These are phyloP conservation scores for Ustilago bromivora DNA, from an alignment of 1,284 basidiomycete genomes.

Conservation along the genomic window DNA sequence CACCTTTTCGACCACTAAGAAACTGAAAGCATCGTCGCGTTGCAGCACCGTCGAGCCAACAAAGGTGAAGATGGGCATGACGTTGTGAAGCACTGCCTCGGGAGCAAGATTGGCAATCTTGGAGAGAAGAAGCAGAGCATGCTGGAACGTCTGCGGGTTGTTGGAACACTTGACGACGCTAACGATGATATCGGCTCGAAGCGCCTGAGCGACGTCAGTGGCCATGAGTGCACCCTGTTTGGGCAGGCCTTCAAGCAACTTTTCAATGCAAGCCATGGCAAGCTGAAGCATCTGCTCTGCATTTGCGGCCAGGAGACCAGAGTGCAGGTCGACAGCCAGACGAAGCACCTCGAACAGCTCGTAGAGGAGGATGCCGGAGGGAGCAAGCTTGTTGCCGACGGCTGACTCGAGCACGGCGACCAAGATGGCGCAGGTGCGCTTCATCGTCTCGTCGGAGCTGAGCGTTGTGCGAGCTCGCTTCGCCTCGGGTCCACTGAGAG, in stretches of 20 bases:
- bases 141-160: conserved; percentile 94
- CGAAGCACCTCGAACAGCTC: conserved; percentile 81
- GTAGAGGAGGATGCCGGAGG: conserved; percentile 79
- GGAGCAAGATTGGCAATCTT: conserved; percentile 85
- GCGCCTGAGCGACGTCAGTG: conserved; percentile 51
- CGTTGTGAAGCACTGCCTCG: conserved; percentile 89
- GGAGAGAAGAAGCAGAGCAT: conserved; percentile 89
- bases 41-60: conserved; percentile 97
- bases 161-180: conserved; percentile 73
- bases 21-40: conserved; percentile 93
- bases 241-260: conserved; percentile 74
- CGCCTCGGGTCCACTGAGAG: conserved; percentile 72
- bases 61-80: conserved; percentile 99
- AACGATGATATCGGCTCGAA: conserved; percentile 64
- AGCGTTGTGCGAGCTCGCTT: conserved; percentile 53
- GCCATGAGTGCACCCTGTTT: conserved; percentile 37
- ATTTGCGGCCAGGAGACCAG: conserved; percentile 74
- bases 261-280: conserved; percentile 79
- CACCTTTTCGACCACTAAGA: conserved; percentile 94
- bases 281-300: conserved; percentile 88
- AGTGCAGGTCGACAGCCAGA: conserved; percentile 75
- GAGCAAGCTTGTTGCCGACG: conserved; percentile 76
- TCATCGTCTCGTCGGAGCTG: conserved; percentile 46
- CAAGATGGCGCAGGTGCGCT: conserved; percentile 51
- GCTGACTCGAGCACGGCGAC: conserved; percentile 79